phyloP scores from a whole-genome alignment of 495 filamentous ascomycete genomes.

The Hypoxylon lenormandii region DNA sequence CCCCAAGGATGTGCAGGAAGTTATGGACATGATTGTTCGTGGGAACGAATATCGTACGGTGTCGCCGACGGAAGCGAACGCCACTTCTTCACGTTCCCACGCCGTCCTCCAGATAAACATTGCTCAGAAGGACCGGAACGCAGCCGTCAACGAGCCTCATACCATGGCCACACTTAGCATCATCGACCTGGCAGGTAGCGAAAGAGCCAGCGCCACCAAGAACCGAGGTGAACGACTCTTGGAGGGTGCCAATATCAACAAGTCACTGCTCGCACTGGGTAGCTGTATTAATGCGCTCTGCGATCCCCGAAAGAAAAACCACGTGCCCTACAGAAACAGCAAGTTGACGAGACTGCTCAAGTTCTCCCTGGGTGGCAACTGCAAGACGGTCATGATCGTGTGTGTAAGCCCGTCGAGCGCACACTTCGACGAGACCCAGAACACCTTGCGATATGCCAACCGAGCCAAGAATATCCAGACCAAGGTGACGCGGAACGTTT shows the following conservation, averaged over 20 bases:
- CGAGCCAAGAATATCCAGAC: slow-evolving; percentile 99
- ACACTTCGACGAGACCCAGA: slow-evolving; percentile 98
- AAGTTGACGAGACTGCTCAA: slow-evolving; percentile 96
- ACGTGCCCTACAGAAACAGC: slow-evolving; percentile 97
- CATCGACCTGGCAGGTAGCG: slow-evolving; percentile 96
- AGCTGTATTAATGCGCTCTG: slow-evolving; percentile 99
- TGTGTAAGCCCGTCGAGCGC: slow-evolving; percentile 96
- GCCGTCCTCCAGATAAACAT: slow-evolving; percentile 99
- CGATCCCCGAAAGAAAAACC: slow-evolving; percentile 89
- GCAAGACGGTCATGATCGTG: slow-evolving; percentile 99
- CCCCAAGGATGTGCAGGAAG: slow-evolving; percentile 83
- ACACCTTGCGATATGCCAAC: slow-evolving; percentile 97
- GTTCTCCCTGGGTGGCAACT: slow-evolving; percentile 97
- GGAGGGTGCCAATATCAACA: slow-evolving; percentile 99
- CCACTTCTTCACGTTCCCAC: slow-evolving; percentile 96
- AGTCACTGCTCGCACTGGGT: slow-evolving; percentile 91
- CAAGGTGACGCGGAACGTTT: slow-evolving; percentile 97
- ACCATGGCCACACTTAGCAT: slow-evolving; percentile 98
- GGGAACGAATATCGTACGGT: slow-evolving; percentile 96
- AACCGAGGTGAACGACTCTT: slow-evolving; percentile 91
- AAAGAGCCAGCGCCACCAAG: slow-evolving; percentile 95
- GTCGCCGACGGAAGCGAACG: slow-evolving; percentile 97
- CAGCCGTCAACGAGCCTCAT: slow-evolving; percentile 90
- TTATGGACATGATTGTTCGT: slow-evolving; percentile 99
- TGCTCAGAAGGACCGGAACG: slow-evolving; percentile 91